Evolutionary conservation across 73 alveolate genomes (phyloP).

Genomic region (Paramecium tetraurelia): DNA sequence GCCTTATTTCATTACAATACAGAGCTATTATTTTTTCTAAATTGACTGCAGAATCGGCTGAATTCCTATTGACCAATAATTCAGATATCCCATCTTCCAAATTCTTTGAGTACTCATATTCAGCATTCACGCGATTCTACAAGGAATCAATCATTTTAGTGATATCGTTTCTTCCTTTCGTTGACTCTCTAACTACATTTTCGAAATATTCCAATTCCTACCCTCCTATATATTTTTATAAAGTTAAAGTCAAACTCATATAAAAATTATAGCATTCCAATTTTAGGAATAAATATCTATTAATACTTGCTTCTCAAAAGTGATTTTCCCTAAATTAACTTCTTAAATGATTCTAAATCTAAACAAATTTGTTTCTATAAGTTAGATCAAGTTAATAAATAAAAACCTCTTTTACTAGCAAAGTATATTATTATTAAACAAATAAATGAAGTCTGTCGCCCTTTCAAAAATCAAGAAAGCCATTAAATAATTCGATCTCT

Average conservation of each 20-base stretch:
- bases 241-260: not conserved
- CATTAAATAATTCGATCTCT: not conserved
- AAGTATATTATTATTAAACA: not conserved
- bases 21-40: not conserved
- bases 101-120: not conserved
- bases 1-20: not conserved
- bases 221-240: not conserved
- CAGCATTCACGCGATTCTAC: not conserved
- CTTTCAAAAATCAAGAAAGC: not conserved
- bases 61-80: not conserved
- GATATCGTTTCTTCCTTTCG: constrained; percentile 6
- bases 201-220: not conserved
- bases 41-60: not conserved
- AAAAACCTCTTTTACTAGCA: not conserved
- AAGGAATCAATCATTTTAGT: not conserved
- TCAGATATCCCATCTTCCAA: not conserved
- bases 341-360: not conserved
- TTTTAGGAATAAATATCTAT: not conserved
- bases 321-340: not conserved
- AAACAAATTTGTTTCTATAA: not conserved
- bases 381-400: not conserved
- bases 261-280: not conserved
- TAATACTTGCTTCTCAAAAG: not conserved
- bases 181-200: constrained; percentile 1
- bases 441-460: not conserved